Percentiles rank a stretch among this genome's conserved stretches.
Conservation (phyloP, 768 basidiomycete species). For the Mycena capillaripes region DNA sequence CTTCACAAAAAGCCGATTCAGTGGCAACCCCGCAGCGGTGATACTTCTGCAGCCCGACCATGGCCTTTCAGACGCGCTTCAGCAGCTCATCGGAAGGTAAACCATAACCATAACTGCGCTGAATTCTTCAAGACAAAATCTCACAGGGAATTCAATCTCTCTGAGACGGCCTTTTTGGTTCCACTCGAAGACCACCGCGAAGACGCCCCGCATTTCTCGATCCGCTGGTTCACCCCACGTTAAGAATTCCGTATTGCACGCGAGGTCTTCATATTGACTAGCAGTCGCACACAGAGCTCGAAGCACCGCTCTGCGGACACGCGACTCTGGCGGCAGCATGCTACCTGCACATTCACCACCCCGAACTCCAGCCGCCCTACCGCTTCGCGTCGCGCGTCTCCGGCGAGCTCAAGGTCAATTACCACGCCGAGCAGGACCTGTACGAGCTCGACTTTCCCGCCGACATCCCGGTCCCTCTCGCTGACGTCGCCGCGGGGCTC, state of each 20-base stretch:
- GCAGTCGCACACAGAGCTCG: conserved; percentile 6
- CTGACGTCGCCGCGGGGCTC: neutral
- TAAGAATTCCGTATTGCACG: neutral
- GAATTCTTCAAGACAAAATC: too few relatives aligned
- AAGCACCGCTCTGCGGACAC: conserved; percentile 34
- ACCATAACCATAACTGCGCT: neutral
- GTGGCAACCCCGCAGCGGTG: conserved; percentile 31
- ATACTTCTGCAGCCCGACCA: conserved; percentile 34
- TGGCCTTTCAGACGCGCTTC: conserved; percentile 22
- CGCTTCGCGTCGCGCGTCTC: conserved; percentile 33
- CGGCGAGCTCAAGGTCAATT: conserved; percentile 29
- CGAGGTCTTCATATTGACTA: neutral
- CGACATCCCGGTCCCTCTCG: conserved; percentile 24
- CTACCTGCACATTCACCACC: conserved; percentile 21
- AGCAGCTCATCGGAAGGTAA: conserved; percentile 34
- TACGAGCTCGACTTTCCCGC: conserved; percentile 36
- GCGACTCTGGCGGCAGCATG: conserved; percentile 32
- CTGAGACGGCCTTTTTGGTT: conserved; percentile 33
- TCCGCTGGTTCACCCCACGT: conserved; percentile 36
- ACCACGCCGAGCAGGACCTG: conserved; percentile 16
- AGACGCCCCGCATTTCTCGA: conserved; percentile 32
- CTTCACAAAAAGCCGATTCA: conserved; percentile 25
- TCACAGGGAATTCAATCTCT: conserved; percentile 34
- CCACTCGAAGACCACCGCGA: conserved; percentile 31
- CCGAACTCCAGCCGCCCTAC: conserved; percentile 33